Percentiles rank a stretch among this genome's conserved stretches.
Evolutionary conservation across 495 filamentous ascomycete genomes (phyloP).

Genomic region (Aspergillus avenaceus): DNA sequence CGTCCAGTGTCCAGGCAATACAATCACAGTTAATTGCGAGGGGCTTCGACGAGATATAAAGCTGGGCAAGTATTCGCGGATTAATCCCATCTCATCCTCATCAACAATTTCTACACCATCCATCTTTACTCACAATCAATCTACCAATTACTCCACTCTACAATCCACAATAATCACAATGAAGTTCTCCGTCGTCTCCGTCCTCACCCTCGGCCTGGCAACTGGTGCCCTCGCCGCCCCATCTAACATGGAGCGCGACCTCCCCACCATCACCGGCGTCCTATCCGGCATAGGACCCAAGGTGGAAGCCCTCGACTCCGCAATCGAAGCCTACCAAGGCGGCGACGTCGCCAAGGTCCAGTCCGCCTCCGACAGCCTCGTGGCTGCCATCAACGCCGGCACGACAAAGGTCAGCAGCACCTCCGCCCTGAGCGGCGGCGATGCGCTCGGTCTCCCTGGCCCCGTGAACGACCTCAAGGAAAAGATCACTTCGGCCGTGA

Average conservation of each 20-base stretch:
- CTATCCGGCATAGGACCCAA: constrained; percentile 6
- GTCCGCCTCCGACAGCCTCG: constrained; percentile 1
- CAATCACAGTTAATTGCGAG: no score
- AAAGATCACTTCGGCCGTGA: constrained; percentile 1
- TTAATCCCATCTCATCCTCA: no score
- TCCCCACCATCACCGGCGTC: constrained; percentile 4
- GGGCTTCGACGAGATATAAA: no score
- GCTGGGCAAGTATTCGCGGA: no score
- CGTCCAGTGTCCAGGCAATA: no score
- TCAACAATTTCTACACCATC: neutral
- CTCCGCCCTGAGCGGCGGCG: neutral
- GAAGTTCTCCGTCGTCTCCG: constrained; percentile 3
- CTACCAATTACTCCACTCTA: neutral
- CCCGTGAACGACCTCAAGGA: constrained; percentile 7
- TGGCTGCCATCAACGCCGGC: constrained; percentile 4
- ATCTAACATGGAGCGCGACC: constrained; percentile 3
- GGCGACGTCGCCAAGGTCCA: constrained; percentile 3
- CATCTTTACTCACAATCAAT: no score
- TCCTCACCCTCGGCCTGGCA: constrained; percentile 6
- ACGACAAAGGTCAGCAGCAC: constrained; percentile 1
- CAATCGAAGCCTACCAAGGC: constrained; percentile 3
- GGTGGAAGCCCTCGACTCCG: constrained; percentile 5
- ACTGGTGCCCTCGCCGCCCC: constrained; percentile 3
- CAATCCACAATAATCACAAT: no score
- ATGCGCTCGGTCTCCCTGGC: constrained; percentile 5